Percentiles rank a stretch among this genome's conserved stretches.
phyloP scores from a whole-genome alignment of 345 rosid genomes.

The Anastatica hierochuntica region DNA sequence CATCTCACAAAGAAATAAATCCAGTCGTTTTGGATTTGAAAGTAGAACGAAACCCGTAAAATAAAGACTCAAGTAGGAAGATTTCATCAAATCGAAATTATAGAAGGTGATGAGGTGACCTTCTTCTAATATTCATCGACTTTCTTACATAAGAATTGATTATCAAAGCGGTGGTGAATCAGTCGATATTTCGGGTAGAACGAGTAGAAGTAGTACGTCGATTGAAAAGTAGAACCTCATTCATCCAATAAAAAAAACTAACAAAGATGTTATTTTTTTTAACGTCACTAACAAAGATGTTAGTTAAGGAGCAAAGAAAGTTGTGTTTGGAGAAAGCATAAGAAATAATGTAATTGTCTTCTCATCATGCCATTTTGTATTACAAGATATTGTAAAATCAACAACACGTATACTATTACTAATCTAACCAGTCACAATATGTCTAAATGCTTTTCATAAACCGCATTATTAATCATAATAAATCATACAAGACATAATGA shows the following conservation, averaged over 20 bases:
- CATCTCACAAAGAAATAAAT: constrained; percentile 27
- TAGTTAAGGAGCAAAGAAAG: constrained; percentile 2
- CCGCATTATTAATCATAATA: no score
- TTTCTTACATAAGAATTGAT: constrained; percentile 67
- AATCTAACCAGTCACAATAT: no score
- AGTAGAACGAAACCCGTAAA: constrained; percentile 25
- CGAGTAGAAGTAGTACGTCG: constrained; percentile 30
- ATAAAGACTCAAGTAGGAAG: constrained; percentile 19
- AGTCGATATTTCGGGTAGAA: constrained; percentile 25
- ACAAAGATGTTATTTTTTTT: no score
- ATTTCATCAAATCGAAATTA: constrained; percentile 43
- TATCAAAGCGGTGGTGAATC: constrained; percentile 47
- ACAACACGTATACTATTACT: no score
- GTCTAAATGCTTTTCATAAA: no score
- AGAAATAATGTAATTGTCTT: no score
- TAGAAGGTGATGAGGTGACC: constrained; percentile 69
- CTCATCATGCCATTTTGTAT: no score
- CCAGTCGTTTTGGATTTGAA: constrained; percentile 5
- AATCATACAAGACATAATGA: no score
- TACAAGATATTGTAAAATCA: no score
- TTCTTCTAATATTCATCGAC: constrained; percentile 44
- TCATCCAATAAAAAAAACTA: constrained; percentile 19
- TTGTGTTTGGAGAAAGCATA: no score
- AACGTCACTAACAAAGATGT: no score
- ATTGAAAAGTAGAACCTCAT: constrained; percentile 71